Conservation (phyloP, 225 moss, liverwort and hornwort genomes). For the Polytrichum commune region DNA sequence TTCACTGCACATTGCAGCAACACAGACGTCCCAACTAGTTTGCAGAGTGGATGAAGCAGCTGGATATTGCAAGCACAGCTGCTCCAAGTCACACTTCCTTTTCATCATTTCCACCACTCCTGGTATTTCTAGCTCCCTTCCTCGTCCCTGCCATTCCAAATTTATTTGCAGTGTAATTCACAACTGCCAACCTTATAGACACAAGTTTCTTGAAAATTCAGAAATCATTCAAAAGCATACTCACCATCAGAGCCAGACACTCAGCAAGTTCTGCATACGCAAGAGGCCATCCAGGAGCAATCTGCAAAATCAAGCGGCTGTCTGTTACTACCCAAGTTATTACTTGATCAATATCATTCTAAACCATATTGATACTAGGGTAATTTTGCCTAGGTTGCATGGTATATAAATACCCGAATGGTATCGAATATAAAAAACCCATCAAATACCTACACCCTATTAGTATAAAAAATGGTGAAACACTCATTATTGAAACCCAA, state of each 20-base stretch:
- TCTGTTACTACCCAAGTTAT: too few species aligned
- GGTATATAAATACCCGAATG: too few species aligned
- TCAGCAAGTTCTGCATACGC: slow-evolving; percentile 57
- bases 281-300: slow-evolving; percentile 73
- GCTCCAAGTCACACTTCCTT: slow-evolving; percentile 29
- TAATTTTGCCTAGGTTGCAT: too few species aligned
- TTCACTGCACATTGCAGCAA: slow-evolving; percentile 11
- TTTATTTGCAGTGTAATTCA: neutral
- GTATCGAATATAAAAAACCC: too few species aligned
- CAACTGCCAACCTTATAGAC: neutral
- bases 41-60: slow-evolving; percentile 15
- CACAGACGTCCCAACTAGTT: slow-evolving; percentile 36
- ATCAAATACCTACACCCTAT: too few species aligned
- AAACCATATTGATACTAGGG: too few species aligned
- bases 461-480: too few species aligned
- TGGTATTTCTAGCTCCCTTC: slow-evolving; percentile 49
- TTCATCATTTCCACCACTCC: slow-evolving; percentile 46
- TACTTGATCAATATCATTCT: too few species aligned
- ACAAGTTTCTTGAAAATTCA: neutral
- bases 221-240: slow-evolving; percentile 6
- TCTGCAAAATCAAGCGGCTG: slow-evolving; percentile 32
- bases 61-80: slow-evolving; percentile 44
- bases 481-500: too few species aligned
- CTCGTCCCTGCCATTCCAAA: slow-evolving; percentile 30
- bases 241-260: slow-evolving; percentile 64